Conservation (phyloP, 805 yeast genomes). For the Hagleromyces aurorensis region DNA sequence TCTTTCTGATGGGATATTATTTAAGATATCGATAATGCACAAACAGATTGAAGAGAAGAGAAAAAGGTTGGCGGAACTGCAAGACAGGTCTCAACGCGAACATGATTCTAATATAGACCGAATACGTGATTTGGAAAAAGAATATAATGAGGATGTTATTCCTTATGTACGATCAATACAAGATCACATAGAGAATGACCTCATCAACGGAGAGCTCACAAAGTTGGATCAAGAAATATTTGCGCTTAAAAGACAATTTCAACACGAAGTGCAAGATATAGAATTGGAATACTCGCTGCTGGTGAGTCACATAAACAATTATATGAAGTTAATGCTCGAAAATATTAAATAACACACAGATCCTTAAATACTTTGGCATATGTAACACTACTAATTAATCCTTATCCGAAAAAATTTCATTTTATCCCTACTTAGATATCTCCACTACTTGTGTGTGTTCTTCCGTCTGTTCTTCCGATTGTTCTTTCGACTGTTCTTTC, state of each 20-base stretch:
- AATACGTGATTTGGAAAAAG: conserved; percentile 37
- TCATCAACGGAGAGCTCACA: conserved; percentile 35
- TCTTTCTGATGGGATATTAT: conserved; percentile 35
- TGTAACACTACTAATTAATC: too few relatives aligned
- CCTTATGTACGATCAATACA: conserved; percentile 43
- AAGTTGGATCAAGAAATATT: conserved; percentile 24
- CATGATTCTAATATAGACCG: conserved; percentile 39
- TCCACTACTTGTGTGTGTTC: too few relatives aligned
- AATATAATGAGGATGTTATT: conserved; percentile 41
- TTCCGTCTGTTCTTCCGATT: too few relatives aligned
- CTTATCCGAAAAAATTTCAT: too few relatives aligned
- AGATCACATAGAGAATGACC: conserved; percentile 35
- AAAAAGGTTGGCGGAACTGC: conserved; percentile 40
- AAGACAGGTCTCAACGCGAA: conserved; percentile 37
- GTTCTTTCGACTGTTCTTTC: too few relatives aligned
- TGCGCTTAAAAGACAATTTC: conserved; percentile 37
- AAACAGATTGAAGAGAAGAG: conserved; percentile 45
- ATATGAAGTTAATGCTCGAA: conserved; percentile 28
- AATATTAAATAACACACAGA: conserved; percentile 13
- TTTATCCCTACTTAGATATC: too few relatives aligned
- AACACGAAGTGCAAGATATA: conserved; percentile 45
- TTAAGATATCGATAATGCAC: conserved; percentile 33
- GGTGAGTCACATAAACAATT: conserved; percentile 46
- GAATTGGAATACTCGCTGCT: conserved; percentile 47
- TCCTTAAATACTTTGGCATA: too few relatives aligned